phyloP scores from a whole-genome alignment of 352 stramenopile genomes.

The Globisporangium yorkense region DNA sequence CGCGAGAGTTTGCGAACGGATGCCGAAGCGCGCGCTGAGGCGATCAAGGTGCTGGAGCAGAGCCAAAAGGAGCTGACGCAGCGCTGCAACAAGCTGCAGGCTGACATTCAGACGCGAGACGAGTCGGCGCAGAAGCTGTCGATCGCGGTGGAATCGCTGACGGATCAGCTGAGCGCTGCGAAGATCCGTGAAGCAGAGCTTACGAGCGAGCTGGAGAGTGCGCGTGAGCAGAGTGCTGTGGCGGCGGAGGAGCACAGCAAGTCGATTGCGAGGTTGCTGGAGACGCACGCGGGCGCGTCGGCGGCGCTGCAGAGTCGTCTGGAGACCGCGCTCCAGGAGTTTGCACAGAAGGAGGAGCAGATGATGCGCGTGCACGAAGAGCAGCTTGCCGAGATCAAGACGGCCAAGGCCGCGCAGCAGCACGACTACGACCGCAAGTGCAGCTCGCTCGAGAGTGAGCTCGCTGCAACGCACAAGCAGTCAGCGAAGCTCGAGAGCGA shows the following conservation, averaged over 20 bases:
- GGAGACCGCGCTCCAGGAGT: neutral
- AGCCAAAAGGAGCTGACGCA: neutral
- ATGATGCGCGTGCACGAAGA: neutral
- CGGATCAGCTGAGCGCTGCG: neutral
- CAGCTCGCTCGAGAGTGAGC: constrained; percentile 7
- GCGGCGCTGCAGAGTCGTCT: constrained; percentile 5
- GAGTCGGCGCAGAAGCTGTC: neutral
- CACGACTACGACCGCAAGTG: constrained; percentile 8
- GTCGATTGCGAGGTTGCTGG: constrained; percentile 6
- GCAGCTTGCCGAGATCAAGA: neutral
- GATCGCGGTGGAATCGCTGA: neutral
- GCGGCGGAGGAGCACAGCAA: neutral
- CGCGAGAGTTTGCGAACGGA: constrained; percentile 3
- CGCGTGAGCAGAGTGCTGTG: neutral
- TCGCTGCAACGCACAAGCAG: constrained; percentile 4
- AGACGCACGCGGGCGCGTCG: constrained; percentile 1
- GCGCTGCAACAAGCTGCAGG: neutral
- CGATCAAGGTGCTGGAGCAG: constrained; percentile 1
- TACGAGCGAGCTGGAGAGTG: neutral
- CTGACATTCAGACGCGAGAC: neutral
- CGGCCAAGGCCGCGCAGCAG: neutral
- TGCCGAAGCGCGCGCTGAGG: neutral
- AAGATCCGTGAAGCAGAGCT: constrained; percentile 3
- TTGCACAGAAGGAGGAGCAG: constrained; percentile 7
- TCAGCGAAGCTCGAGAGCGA: constrained; percentile 16